Percentiles rank a stretch among this genome's conserved stretches.
phyloP scores from a whole-genome alignment of 2,329 filamentous ascomycete genomes.

The Pezicula neosporulosa region DNA sequence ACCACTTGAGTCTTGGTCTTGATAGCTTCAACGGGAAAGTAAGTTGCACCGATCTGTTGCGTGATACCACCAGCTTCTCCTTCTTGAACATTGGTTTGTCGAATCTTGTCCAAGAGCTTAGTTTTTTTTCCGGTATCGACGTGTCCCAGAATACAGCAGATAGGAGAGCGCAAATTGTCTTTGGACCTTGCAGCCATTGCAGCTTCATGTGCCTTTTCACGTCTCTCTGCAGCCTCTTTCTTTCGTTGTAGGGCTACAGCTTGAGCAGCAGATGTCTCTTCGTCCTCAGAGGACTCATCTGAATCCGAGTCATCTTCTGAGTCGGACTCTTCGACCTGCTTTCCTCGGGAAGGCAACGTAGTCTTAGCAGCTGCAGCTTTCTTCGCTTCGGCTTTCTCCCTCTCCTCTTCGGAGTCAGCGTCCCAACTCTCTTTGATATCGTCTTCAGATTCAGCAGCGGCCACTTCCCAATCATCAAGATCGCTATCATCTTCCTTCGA shows the following conservation, averaged over 20 bases:
- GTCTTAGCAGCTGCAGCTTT: conserved; percentile 20
- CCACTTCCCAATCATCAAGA: conserved; percentile 82
- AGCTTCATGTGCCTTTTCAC: conserved; percentile 87
- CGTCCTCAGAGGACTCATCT: conserved; percentile 66
- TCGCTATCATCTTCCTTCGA: conserved; percentile 56
- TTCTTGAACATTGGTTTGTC: conserved; percentile 97
- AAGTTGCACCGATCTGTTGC: conserved; percentile 98
- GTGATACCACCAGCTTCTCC: conserved; percentile 99
- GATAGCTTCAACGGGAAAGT: conserved; percentile 94
- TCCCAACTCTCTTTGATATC: conserved; percentile 96
- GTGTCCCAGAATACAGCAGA: conserved; percentile 99
- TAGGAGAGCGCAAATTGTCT: conserved; percentile 93
- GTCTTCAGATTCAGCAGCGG: conserved; percentile 70
- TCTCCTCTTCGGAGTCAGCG: conserved; percentile 73
- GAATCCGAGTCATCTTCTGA: conserved; percentile 41
- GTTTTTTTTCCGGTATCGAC: conserved; percentile 99
- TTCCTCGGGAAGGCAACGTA: conserved; percentile 16
- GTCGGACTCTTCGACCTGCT: conserved; percentile 30
- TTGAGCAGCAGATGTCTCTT: conserved; percentile 70
- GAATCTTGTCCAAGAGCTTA: conserved; percentile 97
- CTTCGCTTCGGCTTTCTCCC: conserved; percentile 34
- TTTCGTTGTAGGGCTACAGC: conserved; percentile 74
- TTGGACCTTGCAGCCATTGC: conserved; percentile 87
- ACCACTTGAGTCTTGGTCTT: conserved; percentile 90
- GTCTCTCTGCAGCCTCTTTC: conserved; percentile 81